Evolutionary conservation across 1,139 yeast species (phyloP).

Genomic region (Groenewaldozyma auringiensis): DNA sequence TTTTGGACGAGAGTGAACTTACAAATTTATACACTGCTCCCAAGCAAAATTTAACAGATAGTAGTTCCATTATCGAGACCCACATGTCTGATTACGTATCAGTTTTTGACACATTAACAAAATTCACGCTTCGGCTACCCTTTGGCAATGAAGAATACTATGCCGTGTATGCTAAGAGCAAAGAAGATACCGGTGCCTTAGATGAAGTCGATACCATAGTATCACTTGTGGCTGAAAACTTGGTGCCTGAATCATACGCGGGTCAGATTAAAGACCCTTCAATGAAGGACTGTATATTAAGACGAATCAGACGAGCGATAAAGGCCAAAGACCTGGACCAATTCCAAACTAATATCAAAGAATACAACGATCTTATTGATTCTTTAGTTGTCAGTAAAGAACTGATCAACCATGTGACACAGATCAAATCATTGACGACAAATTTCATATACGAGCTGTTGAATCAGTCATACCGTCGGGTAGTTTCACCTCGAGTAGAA

Average conservation of each 20-base stretch:
- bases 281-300: constrained; percentile 37
- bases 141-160: constrained; percentile 20
- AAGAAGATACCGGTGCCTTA: constrained; percentile 59
- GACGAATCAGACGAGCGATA: constrained; percentile 39
- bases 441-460: constrained; percentile 60
- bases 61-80: background rate
- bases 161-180: constrained; percentile 18
- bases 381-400: constrained; percentile 30
- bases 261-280: constrained; percentile 35
- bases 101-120: constrained; percentile 8
- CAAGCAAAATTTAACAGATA: background rate
- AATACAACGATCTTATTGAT: constrained; percentile 37
- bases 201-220: constrained; percentile 60
- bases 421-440: constrained; percentile 43
- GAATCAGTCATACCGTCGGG: constrained; percentile 63
- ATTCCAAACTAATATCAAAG: constrained; percentile 32
- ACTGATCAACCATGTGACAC: constrained; percentile 33
- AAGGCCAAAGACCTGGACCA: constrained; percentile 31
- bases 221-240: constrained; percentile 40
- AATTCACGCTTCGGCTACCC: constrained; percentile 17
- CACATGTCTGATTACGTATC: constrained; percentile 7
- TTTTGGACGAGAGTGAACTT: constrained; percentile 1
- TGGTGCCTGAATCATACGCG: constrained; percentile 41
- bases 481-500: constrained; percentile 67
- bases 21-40: background rate